Percentiles rank a stretch among this genome's conserved stretches.
phyloP scores from a whole-genome alignment of 352 stramenopile species.

The Globisporangium camurandrum region DNA sequence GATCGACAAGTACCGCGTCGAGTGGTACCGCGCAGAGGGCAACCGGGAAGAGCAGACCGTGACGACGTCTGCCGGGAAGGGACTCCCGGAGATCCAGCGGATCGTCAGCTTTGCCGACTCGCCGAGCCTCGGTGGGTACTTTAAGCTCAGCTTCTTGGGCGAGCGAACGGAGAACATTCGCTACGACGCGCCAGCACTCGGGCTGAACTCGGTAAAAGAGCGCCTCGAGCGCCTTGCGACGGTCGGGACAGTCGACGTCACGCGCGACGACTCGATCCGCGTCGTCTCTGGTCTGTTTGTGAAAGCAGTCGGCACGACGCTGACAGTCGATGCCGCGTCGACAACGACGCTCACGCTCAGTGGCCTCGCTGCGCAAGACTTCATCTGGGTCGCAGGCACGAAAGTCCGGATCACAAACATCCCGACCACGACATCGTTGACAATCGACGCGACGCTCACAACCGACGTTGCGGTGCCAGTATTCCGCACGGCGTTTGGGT shows the following conservation, averaged over 20 bases:
- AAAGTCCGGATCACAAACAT: slow-evolving; percentile 21
- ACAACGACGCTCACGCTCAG: slow-evolving; percentile 15
- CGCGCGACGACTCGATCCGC: slow-evolving; percentile 27
- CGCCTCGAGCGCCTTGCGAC: slow-evolving; percentile 56
- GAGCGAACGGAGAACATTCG: slow-evolving; percentile 59
- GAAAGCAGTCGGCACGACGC: slow-evolving; percentile 19
- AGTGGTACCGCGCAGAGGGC: slow-evolving; percentile 66
- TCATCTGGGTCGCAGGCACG: slow-evolving; percentile 52
- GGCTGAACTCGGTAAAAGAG: slow-evolving; percentile 60
- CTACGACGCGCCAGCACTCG: slow-evolving; percentile 51
- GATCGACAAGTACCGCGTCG: slow-evolving; percentile 63
- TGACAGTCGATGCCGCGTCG: slow-evolving; percentile 23
- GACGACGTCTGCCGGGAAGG: slow-evolving; percentile 60
- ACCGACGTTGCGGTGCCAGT: slow-evolving; percentile 42
- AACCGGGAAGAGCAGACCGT: slow-evolving; percentile 60
- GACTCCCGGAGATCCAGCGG: slow-evolving; percentile 58
- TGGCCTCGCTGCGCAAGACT: slow-evolving; percentile 18
- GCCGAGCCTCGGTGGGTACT: slow-evolving; percentile 49
- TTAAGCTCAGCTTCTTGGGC: slow-evolving; percentile 52
- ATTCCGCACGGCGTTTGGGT: slow-evolving; percentile 61
- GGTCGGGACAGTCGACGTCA: slow-evolving; percentile 56
- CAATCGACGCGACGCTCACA: slow-evolving; percentile 7
- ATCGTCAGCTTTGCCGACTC: slow-evolving; percentile 52
- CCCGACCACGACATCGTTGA: slow-evolving; percentile 8
- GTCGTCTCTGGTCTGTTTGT: slow-evolving; percentile 33